These are phyloP conservation scores for Leishmania mexicana DNA, from an alignment of 208 protist genomes.

Conservation along the genomic window DNA sequence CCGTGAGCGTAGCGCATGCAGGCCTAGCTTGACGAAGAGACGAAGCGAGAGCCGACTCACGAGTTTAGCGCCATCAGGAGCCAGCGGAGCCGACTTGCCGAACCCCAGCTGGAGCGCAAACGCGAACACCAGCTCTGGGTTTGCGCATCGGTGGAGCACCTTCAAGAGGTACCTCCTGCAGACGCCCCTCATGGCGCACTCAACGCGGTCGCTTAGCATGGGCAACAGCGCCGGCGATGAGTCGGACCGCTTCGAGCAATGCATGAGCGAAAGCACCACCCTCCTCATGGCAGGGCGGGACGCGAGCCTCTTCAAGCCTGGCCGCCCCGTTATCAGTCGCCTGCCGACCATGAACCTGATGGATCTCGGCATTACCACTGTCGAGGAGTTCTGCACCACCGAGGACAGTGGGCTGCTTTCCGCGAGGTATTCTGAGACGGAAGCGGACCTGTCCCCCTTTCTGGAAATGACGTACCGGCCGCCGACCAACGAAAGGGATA, in stretches of 20 bases:
- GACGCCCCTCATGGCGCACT: not conserved
- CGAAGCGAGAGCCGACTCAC: constrained; percentile 1
- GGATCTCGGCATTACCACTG: constrained; percentile 53
- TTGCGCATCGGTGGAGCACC: constrained; percentile 14
- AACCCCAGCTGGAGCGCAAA: not conserved
- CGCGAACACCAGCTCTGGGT: not conserved
- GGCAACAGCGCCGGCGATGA: not conserved
- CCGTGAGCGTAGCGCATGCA: not conserved
- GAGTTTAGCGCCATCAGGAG: not conserved
- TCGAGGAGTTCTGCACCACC: constrained; percentile 59
- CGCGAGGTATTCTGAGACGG: constrained; percentile 23
- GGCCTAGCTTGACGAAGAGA: constrained; percentile 12
- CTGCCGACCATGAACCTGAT: constrained; percentile 62
- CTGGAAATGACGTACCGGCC: constrained; percentile 8
- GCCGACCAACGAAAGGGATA: not conserved
- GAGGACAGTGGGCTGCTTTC: constrained; percentile 22
- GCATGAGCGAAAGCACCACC: not conserved
- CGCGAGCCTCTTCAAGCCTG: constrained; percentile 9
- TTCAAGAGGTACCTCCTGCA: constrained; percentile 26
- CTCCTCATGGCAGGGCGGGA: constrained; percentile 12
- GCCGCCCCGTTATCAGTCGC: not conserved
- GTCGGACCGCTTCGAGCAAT: constrained; percentile 8
- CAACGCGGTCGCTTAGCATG: not conserved
- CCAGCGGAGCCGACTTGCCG: not conserved
- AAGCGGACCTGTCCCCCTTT: constrained; percentile 19